These are phyloP conservation scores for Daldinia decipiens DNA, from an alignment of 495 filamentous ascomycete species.

Conservation along the genomic window DNA sequence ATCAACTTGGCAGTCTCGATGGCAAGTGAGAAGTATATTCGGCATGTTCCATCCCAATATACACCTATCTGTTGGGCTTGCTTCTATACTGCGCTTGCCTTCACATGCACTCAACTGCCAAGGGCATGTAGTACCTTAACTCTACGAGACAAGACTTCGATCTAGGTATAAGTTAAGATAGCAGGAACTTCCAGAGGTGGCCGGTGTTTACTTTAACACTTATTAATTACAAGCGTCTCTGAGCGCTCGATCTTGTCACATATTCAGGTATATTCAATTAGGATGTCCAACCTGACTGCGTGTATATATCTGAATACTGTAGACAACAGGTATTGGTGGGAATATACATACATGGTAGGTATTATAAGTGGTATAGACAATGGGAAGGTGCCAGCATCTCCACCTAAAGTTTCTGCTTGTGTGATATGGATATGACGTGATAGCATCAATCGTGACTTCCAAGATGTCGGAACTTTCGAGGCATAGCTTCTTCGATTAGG, in stretches of 20 bases:
- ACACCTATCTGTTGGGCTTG: neutral
- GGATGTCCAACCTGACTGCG: neutral
- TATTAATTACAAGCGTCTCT: neutral
- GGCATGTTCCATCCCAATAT: neutral
- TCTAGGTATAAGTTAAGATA: neutral
- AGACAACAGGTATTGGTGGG: neutral
- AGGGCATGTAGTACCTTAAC: neutral
- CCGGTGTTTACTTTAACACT: neutral
- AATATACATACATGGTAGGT: too few relatives aligned
- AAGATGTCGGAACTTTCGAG: neutral
- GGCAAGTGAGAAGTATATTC: neutral
- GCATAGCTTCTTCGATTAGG: neutral
- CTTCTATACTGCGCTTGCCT: neutral
- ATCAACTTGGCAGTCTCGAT: slow-evolving; percentile 20
- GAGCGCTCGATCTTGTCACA: too few relatives aligned
- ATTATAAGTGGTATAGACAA: neutral
- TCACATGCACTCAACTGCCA: neutral
- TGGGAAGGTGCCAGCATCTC: slow-evolving; percentile 8
- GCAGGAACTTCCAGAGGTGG: neutral
- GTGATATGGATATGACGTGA: slow-evolving; percentile 29
- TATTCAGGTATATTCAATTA: neutral
- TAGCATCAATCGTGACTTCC: neutral
- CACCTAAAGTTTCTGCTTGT: slow-evolving; percentile 18
- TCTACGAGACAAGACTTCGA: neutral
- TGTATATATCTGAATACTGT: neutral